Evolutionary conservation across 2,329 filamentous ascomycete species (phyloP).

Genomic region (Fusarium goolgardi): DNA sequence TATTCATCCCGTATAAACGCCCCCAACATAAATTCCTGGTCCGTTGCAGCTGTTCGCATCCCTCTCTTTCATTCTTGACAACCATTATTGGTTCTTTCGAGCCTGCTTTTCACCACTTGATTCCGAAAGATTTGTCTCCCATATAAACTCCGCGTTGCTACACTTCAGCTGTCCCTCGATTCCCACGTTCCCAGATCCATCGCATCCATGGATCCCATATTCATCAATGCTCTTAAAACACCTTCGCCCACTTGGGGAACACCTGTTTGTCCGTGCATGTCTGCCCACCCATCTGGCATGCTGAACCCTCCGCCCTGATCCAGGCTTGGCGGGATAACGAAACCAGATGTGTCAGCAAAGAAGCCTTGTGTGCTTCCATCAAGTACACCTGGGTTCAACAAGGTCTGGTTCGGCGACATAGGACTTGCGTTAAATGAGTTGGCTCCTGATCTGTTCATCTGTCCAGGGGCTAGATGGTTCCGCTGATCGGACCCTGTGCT

Average conservation of each 20-base stretch:
- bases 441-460: conserved; percentile 53
- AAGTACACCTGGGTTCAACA: conserved; percentile 53
- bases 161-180: conserved; percentile 46
- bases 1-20: conserved; percentile 34
- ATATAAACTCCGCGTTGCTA: conserved; percentile 13
- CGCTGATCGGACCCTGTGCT: conserved; percentile 54
- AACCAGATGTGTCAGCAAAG: conserved; percentile 55
- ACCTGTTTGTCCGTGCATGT: conserved; percentile 56
- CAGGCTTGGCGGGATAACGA: conserved; percentile 47
- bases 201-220: conserved; percentile 69
- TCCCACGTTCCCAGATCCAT: conserved; percentile 68
- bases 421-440: conserved; percentile 66
- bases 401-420: conserved; percentile 57
- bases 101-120: background rate
- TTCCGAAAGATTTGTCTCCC: background rate
- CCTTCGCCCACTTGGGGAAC: conserved; percentile 69
- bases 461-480: conserved; percentile 47
- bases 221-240: conserved; percentile 67
- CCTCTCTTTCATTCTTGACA: conserved; percentile 17
- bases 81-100: conserved; percentile 3
- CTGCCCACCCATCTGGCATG: conserved; percentile 59
- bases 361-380: conserved; percentile 54
- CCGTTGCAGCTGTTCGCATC: conserved; percentile 9
- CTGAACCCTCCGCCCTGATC: conserved; percentile 53
- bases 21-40: conserved; percentile 15